Base-by-base conservation (phyloP, 2,329 filamentous ascomycete genomes). In the Xylariaceae sp. region DNA sequence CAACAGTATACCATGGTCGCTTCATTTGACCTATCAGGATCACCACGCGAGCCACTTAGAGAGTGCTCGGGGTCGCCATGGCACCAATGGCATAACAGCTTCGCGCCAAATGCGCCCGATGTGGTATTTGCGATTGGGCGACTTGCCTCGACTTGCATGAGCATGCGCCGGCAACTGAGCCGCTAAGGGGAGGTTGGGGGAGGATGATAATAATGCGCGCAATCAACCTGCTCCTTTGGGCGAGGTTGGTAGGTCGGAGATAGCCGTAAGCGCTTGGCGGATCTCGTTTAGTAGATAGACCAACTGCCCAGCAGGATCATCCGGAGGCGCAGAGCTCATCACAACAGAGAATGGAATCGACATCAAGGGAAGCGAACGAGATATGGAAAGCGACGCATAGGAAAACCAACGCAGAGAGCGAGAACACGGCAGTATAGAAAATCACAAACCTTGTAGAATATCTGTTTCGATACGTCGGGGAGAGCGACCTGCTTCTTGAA, bases 381-480 rank as follows among this genome's bases (percentile, higher is more conserved):
- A 58, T 54, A 47, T 51, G 35, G 35, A 15, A 57, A 61, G 58
- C 51, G 57, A 62, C 53, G 61, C 23, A 30, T 54, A 47, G 45
- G 42, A 13, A 56, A 7, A 35, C 49, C 7, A 23, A 23, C 13
- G 23, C 5, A 15, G 50, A 48, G 10, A 35, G 62, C 48, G 60
- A 50, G 56, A 52, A 56, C 51, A 64, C 56, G 39, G 42, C 39
- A 1, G 62, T 39, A 48, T n/a, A 23, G 44, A 55, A 57, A 61
- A 39, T 59, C 60, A 78, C 80, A 67, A 79, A 96, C 93, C 90
- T 99, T 99, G 86, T 97, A 99, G 72, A 88, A 87, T 68, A 96
- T 88, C 78, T 94, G 96, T 64, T 87, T 79, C 53, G 79, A 77
- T 13, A 79, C 77, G 57, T 84, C 78, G 53, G 88, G 80, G 39